Evolutionary conservation across 1,284 basidiomycete species (phyloP), one percentile per base, ranked within the genome.

Genomic region (Cutaneotrichosporon dermatis): DNA sequence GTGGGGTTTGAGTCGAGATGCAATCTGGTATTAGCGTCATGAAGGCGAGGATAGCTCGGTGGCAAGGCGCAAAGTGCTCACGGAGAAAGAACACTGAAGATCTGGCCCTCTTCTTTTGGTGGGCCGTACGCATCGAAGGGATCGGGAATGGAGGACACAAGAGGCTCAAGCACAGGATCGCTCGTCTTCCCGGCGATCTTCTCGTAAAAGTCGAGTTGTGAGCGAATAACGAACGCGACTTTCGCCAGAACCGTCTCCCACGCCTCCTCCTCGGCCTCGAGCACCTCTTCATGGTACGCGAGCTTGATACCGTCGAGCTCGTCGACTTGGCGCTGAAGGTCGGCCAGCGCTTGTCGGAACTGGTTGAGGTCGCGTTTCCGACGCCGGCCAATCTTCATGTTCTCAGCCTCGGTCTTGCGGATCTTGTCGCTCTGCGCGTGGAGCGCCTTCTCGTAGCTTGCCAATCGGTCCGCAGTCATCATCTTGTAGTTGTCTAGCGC

Each of bases 71-170:
- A 3, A 3, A 16, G 37, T 4, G 87, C 89, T 56, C 88, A 83
- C 35, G 91, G 91, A 15, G 89, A 85, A 2, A 94, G 83, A 62
- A 97, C 94, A 70, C 86, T 89, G 78, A 96, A 95, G 66, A 97
- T 94, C 72, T 93, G 88, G 67, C 92, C 88, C 72, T 93, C 89
- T 54, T 89, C 83, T 66, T 88, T 89, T 2, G 88, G 86, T 12
- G 90, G 89, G 9, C 91, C 92, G 70, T 96, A 96, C 0, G 89
- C 84, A 67, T 94, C 90, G 65, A 96, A 96, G 25, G 93, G 91
- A 75, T 97, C 93, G 10, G 92, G 92, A 49, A 95, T 85, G 6
- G 87, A 84, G 71, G 92, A 87, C 3, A 96, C 82, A 84, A 97
- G 88, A 4, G 88, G 88, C 74, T 96, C 92, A 61, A 97, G 85